These are phyloP conservation scores for Physcia stellaris DNA, from an alignment of 495 filamentous ascomycete species.

Conservation along the genomic window DNA sequence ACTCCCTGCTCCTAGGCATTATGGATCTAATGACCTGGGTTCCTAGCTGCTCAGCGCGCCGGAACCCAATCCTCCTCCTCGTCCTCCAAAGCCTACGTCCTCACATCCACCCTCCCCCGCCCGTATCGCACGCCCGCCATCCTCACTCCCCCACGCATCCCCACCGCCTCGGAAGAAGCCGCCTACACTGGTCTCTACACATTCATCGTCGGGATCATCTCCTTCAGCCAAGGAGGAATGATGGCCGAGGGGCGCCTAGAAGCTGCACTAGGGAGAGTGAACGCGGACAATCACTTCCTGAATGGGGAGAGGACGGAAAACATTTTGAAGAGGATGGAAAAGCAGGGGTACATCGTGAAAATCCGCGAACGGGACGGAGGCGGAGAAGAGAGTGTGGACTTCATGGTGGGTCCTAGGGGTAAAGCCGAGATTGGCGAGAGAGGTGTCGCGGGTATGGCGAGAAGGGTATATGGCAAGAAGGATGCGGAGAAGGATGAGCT, in stretches of 20 bases:
- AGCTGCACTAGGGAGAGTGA: constrained; percentile 60
- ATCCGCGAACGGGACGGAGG: constrained; percentile 48
- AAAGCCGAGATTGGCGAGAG: constrained; percentile 71
- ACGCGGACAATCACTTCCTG: constrained; percentile 61
- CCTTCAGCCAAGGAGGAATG: constrained; percentile 49
- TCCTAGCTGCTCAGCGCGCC: constrained; percentile 42
- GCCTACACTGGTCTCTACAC: constrained; percentile 71
- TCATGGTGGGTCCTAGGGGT: constrained; percentile 67
- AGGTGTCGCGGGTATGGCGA: constrained; percentile 57
- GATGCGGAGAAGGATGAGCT: constrained; percentile 15
- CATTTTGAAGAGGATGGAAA: constrained; percentile 57
- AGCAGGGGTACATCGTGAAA: constrained; percentile 70
- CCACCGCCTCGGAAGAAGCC: constrained; percentile 50
- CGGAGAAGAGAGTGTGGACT: constrained; percentile 65
- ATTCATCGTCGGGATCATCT: constrained; percentile 63
- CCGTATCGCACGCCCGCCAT: constrained; percentile 51
- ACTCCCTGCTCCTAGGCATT: not conserved
- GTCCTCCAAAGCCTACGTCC: constrained; percentile 57
- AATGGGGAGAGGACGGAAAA: constrained; percentile 58
- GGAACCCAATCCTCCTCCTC: constrained; percentile 28
- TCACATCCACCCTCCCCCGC: constrained; percentile 55
- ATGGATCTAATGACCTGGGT: not conserved
- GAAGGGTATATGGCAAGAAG: constrained; percentile 39
- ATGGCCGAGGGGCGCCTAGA: constrained; percentile 60
- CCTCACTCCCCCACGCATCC: constrained; percentile 51